Evolutionary conservation across 2,329 filamentous ascomycete genomes (phyloP), one percentile per base, ranked within the genome.

Genomic region (Phoma sp.): DNA sequence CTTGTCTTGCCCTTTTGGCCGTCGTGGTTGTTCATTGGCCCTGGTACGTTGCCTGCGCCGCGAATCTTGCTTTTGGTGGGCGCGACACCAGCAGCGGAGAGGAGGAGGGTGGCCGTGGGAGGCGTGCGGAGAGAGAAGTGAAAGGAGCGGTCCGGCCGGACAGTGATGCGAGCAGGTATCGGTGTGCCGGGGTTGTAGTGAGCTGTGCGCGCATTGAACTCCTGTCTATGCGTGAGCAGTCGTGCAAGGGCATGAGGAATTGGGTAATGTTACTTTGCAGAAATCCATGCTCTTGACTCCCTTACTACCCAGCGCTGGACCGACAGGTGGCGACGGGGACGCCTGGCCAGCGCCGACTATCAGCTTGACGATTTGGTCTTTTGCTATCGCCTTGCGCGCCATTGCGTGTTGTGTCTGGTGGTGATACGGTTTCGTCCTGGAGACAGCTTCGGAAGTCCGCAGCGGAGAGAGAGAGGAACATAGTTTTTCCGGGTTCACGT

Each of bases 211-310:
- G 94, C 94, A 75, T 98, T 98, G 85, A 98, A 98, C 78, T 98
- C 95, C 94, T 98, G 36, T 29, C 2, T 13, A 19, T 12, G 2
- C 21, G 25, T 53, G 12, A 55, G 29, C 32, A 35, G 32, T n/a
- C 15, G 39, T 15, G 19, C 10, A n/a, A 13, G 22, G 6, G 9
- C 25, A 13, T n/a, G 40, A 40, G 43, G 55, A 56, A 37, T 24
- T 15, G 25, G 37, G 22, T 43, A 32, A 7, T 49, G 73, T 53
- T 75, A 96, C 94, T 85, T 98, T 98, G 87, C 95, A 98, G 77
- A 98, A 99, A 79, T 99, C 95, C 89, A 99, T 99, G 55, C 91
- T 96, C 82, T 99, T 99, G 60, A 99, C 90, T 82, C 95, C 95
- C 82, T 97, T 98, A 76, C 89, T 94, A 80, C 95, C 95, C 63